A percentile compares a stretch with the other conserved stretches of the same genome.
phyloP scores from a whole-genome alignment of 2,329 filamentous ascomycete species.

The Fusarium verticillioides region DNA sequence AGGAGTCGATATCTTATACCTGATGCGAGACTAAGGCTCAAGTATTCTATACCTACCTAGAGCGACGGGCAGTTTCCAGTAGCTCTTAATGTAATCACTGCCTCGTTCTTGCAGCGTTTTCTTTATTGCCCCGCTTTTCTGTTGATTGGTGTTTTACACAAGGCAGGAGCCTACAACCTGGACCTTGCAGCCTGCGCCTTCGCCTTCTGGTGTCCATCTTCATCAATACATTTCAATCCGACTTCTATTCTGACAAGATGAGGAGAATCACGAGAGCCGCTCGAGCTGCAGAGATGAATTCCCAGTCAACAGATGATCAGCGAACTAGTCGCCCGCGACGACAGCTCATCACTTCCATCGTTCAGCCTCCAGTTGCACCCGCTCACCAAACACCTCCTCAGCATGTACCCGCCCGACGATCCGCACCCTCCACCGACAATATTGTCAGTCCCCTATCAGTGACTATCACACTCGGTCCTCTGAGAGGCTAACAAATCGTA shows the following conservation, averaged over 20 bases:
- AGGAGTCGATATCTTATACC: too few species aligned
- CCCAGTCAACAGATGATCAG: background rate
- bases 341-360: background rate
- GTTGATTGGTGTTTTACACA: background rate
- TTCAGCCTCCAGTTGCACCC: background rate
- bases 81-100: background rate
- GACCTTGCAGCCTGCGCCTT: background rate
- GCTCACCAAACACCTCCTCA: background rate
- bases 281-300: background rate
- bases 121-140: background rate
- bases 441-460: background rate
- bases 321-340: too few species aligned
- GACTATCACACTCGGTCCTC: too few species aligned
- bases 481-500: background rate
- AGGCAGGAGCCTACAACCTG: background rate
- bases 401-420: background rate
- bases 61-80: background rate
- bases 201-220: background rate
- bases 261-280: background rate
- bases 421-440: background rate
- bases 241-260: background rate
- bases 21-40: background rate
- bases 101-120: background rate
- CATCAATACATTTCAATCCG: background rate
- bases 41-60: background rate